Evolutionary conservation across 1,139 yeast species (phyloP).

Genomic region (Pichia sp.): DNA sequence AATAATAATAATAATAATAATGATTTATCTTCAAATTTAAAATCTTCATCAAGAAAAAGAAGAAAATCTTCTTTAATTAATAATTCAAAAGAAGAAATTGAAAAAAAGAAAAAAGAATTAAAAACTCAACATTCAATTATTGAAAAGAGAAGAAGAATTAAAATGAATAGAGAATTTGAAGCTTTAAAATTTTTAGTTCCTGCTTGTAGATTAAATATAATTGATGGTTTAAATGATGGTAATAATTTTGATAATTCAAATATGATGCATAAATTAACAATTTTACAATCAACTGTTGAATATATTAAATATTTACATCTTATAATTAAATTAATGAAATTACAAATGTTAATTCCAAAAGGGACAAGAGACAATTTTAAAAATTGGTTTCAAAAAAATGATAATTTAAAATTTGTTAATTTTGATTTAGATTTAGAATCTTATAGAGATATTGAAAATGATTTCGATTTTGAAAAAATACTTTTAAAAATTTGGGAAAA

Average conservation of each 20-base stretch:
- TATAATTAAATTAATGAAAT: conserved; percentile 41
- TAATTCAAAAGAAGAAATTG: conserved; percentile 47
- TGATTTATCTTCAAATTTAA: not conserved
- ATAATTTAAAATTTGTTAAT: conserved; percentile 42
- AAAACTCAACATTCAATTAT: conserved; percentile 66
- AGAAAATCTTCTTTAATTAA: conserved; percentile 38
- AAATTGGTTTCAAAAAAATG: conserved; percentile 29
- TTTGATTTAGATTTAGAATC: conserved; percentile 51
- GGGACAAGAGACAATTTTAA: conserved; percentile 20
- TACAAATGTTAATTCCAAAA: conserved; percentile 23
- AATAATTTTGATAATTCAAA: conserved; percentile 26
- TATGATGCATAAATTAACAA: conserved; percentile 68
- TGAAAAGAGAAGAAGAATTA: conserved; percentile 70
- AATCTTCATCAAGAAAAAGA: conserved; percentile 24
- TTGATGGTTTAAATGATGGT: conserved; percentile 29
- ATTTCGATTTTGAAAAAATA: conserved; percentile 43
- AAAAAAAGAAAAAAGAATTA: conserved; percentile 51
- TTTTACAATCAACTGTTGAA: conserved; percentile 74
- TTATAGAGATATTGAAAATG: conserved; percentile 53
- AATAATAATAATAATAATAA: not conserved
- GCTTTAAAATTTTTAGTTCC: conserved; percentile 74
- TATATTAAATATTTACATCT: conserved; percentile 66
- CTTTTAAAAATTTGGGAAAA: conserved; percentile 28
- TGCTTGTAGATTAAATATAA: conserved; percentile 51
- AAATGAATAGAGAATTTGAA: conserved; percentile 78